phyloP scores from a whole-genome alignment of 139 green algal genomes.

The Gonium pectorale region DNA sequence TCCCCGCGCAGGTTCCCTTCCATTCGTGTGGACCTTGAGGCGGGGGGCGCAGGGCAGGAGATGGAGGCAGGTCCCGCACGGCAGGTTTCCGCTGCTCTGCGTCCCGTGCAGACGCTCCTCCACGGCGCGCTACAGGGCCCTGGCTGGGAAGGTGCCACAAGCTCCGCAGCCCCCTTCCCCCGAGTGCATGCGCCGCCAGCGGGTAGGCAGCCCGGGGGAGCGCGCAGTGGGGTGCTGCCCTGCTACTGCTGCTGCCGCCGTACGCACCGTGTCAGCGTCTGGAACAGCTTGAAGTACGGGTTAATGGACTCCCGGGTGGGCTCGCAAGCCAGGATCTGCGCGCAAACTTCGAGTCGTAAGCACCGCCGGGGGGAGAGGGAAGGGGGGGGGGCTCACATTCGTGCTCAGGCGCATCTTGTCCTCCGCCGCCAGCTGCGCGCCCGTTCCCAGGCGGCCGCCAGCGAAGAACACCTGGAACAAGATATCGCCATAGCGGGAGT shows the following conservation, averaged over 20 bases:
- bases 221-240: too few species aligned
- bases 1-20: too few species aligned
- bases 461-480: constrained; percentile 96
- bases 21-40: too few species aligned
- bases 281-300: constrained; percentile 90
- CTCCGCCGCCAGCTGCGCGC: constrained; percentile 78
- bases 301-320: constrained; percentile 74
- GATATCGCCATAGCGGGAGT: constrained; percentile 94
- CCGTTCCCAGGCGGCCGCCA: constrained; percentile 82
- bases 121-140: too few species aligned
- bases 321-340: constrained; percentile 77
- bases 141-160: too few species aligned
- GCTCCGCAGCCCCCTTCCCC: too few species aligned
- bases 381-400: constrained; percentile 59
- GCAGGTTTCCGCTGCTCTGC: not conserved
- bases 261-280: constrained; percentile 81
- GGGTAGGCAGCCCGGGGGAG: too few species aligned
- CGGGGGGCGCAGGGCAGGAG: too few species aligned
- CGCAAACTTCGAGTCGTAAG: not conserved
- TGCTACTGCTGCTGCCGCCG: too few species aligned
- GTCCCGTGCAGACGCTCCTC: not conserved
- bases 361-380: not conserved
- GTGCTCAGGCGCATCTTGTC: constrained; percentile 70
- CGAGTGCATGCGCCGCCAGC: too few species aligned
- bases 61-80: too few species aligned